Evolutionary conservation across 768 basidiomycete species (phyloP).

Genomic region (Kwoniella sp.): DNA sequence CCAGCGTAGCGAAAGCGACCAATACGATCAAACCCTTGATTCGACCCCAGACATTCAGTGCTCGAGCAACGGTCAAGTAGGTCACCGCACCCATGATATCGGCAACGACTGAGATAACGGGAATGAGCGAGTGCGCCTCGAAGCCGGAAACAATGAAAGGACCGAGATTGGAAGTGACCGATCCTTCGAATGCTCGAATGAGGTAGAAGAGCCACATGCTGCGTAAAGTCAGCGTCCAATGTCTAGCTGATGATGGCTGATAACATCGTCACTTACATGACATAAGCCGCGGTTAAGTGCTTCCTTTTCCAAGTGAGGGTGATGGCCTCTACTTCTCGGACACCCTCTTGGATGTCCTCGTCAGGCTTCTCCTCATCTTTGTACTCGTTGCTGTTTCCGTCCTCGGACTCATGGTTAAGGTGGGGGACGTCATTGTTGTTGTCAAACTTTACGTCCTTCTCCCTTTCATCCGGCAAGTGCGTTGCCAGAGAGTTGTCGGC

Average conservation of each 20-base stretch:
- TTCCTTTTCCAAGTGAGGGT: conserved; percentile 32
- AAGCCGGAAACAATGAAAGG: conserved; percentile 40
- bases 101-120: conserved; percentile 40
- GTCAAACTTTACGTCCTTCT: background rate
- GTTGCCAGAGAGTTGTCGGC: background rate
- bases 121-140: conserved; percentile 44
- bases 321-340: conserved; percentile 29
- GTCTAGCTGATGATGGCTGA: background rate
- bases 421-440: conserved; percentile 1
- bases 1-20: conserved; percentile 33
- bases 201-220: conserved; percentile 43
- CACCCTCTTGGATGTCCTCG: conserved; percentile 30
- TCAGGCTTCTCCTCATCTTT: conserved; percentile 5
- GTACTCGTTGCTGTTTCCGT: conserved; percentile 2
- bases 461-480: background rate
- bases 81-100: conserved; percentile 32
- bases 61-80: conserved; percentile 39
- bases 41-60: conserved; percentile 42
- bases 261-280: conserved; percentile 18
- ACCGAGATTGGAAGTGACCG: conserved; percentile 36
- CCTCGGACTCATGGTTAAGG: background rate
- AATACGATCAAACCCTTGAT: conserved; percentile 29
- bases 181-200: conserved; percentile 38
- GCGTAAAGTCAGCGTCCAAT: background rate
- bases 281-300: conserved; percentile 27